Evolutionary conservation across 352 stramenopile species (phyloP).

Genomic region (Thraustotheca clavata): DNA sequence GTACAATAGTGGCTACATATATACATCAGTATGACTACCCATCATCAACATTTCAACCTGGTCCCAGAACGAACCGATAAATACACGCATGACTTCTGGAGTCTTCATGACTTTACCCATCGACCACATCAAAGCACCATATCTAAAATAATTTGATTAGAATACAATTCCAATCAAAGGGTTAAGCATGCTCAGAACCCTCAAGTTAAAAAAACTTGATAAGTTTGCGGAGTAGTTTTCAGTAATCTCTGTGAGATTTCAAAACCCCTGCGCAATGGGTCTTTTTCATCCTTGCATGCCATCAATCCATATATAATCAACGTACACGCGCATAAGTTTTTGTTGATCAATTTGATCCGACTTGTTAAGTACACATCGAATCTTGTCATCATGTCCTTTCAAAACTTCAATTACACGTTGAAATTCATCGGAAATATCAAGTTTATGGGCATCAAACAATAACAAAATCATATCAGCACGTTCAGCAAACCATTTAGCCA

Average conservation of each 20-base stretch:
- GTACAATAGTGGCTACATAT: constrained; percentile 48
- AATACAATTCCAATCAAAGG: not conserved
- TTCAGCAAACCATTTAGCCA: constrained; percentile 91
- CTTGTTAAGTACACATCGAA: constrained; percentile 98
- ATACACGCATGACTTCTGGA: constrained; percentile 97
- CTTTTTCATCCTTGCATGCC: constrained; percentile 4
- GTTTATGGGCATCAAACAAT: constrained; percentile 99
- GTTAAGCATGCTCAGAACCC: not conserved
- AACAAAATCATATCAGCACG: constrained; percentile 97
- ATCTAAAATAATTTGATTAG: constrained; percentile 40
- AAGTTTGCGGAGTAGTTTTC: constrained; percentile 11
- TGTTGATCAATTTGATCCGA: constrained; percentile 97
- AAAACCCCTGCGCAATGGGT: constrained; percentile 40
- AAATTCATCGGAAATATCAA: constrained; percentile 99
- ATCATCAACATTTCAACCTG: constrained; percentile 62
- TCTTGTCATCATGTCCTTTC: constrained; percentile 96
- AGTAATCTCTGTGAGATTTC: constrained; percentile 23
- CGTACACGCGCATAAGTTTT: constrained; percentile 93
- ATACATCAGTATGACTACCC: constrained; percentile 23
- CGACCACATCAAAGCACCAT: constrained; percentile 97
- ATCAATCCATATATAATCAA: constrained; percentile 21
- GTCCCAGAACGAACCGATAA: constrained; percentile 97
- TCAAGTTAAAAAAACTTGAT: not conserved
- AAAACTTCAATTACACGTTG: constrained; percentile 96
- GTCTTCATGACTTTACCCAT: constrained; percentile 97